phyloP scores from a whole-genome alignment of 441 rosid genomes.

The Erodium trifolium region DNA sequence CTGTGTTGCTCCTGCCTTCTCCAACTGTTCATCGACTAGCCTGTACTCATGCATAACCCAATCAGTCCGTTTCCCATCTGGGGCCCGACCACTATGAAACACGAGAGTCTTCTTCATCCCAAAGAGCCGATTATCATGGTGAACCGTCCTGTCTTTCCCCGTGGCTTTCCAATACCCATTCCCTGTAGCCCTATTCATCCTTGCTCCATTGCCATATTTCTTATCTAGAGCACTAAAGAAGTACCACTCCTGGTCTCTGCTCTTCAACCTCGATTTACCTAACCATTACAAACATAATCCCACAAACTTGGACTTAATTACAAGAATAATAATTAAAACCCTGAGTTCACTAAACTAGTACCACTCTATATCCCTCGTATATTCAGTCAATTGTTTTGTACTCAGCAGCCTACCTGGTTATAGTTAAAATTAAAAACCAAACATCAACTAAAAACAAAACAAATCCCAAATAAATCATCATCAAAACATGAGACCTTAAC shows the following conservation, averaged over 20 bases:
- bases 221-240: constrained; percentile 72
- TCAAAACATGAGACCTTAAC: neutral
- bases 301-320: neutral
- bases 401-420: no score
- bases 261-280: constrained; percentile 69
- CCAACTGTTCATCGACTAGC: constrained; percentile 58
- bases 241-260: constrained; percentile 92
- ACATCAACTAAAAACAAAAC: neutral
- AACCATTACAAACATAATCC: constrained; percentile 15
- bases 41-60: constrained; percentile 99
- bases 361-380: neutral
- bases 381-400: neutral
- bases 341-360: neutral
- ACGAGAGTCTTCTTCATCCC: no score
- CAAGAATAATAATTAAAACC: neutral
- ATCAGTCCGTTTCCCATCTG: constrained; percentile 76
- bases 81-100: constrained; percentile 51
- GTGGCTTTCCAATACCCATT: no score
- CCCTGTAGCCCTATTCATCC: constrained; percentile 62
- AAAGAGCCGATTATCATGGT: no score
- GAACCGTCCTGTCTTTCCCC: no score
- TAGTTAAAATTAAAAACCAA: neutral
- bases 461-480: neutral
- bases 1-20: constrained; percentile 18
- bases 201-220: constrained; percentile 78